Evolutionary conservation across 2,329 filamentous ascomycete species (phyloP), one percentile per base, ranked within the genome.

Genomic region (Fusarium bactridioides): DNA sequence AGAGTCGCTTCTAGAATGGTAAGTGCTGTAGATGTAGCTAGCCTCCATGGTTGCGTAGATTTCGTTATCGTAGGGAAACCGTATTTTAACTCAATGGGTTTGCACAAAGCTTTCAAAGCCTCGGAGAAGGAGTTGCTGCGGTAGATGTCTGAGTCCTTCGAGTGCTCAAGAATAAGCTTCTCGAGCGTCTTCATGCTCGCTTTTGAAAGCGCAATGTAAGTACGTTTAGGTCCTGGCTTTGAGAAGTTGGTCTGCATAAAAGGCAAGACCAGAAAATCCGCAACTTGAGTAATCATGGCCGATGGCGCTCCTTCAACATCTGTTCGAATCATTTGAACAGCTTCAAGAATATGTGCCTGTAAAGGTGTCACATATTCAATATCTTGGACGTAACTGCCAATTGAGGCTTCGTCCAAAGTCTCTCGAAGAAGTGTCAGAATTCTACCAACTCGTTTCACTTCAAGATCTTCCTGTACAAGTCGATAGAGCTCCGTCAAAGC

Each of bases 141-240:
- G 77, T 95, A 94, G 0, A 97, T 89, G 40, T 92, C 89, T n/a
- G 84, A 78, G 29, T 93, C 89, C 0, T 83, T 80, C 0, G 89
- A 87, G 70, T 93, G 90, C 21, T 84, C 82, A 8, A 89, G 81
- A 7, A 92, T 84, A 5, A 94, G 82, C 1, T 82, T 83, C 70
- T 92, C 86, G 4, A 97, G 81, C 50, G 94, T 88, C 5, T 86
- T 84, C 87, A 97, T 96, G 65, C 92, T 90, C 25, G 89, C 89
- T 80, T 96, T 97, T 3, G 95, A 94, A 78, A 98, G 89, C 38
- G 96, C 95, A 61, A 99, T 90, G 78, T 94, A 98, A 0, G 94
- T 97, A 11, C 94, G 92, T 63, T 90, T 90, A 56, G 83, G 78
- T 3, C 77, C 73, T 18, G 83, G 80, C 18, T 74, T 74, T 71